Evolutionary conservation across 345 rosid species (phyloP).

Genomic region (Dovyalis caffra): DNA sequence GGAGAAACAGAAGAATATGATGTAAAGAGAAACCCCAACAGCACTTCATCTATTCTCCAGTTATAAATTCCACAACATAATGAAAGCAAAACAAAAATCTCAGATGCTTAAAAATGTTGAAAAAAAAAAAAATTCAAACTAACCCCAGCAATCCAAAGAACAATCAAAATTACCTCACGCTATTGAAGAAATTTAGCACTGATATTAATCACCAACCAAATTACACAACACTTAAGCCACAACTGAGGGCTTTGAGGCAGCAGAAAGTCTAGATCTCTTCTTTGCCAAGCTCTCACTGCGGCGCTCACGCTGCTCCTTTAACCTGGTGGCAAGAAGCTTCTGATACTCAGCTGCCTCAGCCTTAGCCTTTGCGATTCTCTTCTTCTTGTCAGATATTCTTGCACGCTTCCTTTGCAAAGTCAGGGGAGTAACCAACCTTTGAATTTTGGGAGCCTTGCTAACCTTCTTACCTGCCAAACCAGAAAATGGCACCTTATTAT

Average conservation of each 20-base stretch:
- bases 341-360: slow-evolving; percentile 28
- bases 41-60: too few species aligned
- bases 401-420: slow-evolving; percentile 28
- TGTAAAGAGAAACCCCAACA: not conserved
- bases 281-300: slow-evolving; percentile 35
- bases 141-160: not conserved
- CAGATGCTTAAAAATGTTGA: slow-evolving; percentile 5
- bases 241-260: slow-evolving; percentile 32
- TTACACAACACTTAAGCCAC: slow-evolving; percentile 3
- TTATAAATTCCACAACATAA: not conserved
- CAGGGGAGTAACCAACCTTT: slow-evolving; percentile 29
- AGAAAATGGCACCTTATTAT: not conserved
- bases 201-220: not conserved
- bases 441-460: slow-evolving; percentile 33
- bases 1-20: not conserved
- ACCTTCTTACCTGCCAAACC: slow-evolving; percentile 24
- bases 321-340: slow-evolving; percentile 28
- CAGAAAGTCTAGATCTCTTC: slow-evolving; percentile 29
- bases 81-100: not conserved
- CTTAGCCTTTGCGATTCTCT: slow-evolving; percentile 32
- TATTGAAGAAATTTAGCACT: not conserved
- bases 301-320: slow-evolving; percentile 35
- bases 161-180: slow-evolving; percentile 6
- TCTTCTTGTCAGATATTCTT: slow-evolving; percentile 30
- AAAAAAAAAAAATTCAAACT: not conserved